Evolutionary conservation across 129 eudicot genomes (phyloP).

Genomic region (Saussurea involucrata): DNA sequence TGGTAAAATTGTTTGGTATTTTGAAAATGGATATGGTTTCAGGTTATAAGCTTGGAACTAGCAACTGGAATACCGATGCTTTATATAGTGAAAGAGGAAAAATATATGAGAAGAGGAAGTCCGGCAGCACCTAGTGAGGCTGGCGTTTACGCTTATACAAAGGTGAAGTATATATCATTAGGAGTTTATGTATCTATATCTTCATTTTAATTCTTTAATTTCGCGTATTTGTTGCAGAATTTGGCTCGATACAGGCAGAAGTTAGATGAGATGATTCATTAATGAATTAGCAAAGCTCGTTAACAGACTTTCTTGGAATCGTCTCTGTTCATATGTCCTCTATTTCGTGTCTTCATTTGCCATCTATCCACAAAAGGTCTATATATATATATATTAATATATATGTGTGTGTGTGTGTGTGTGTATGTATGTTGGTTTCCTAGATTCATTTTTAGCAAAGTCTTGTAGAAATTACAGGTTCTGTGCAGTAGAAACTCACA

Average conservation of each 20-base stretch:
- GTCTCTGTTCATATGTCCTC: neutral
- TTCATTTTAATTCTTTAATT: neutral
- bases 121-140: conserved; percentile 93
- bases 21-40: neutral
- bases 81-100: conserved; percentile 85
- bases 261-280: conserved; percentile 75
- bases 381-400: neutral
- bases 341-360: neutral
- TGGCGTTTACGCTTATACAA: conserved; percentile 91
- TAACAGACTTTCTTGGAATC: conserved; percentile 2
- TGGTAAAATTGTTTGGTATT: neutral
- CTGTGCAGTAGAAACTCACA: conserved; percentile 18
- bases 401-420: no score
- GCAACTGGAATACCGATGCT: conserved; percentile 98
- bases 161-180: conserved; percentile 38
- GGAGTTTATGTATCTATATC: no score
- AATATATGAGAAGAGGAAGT: conserved; percentile 89
- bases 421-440: conserved; percentile 2
- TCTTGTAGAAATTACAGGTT: conserved; percentile 17
- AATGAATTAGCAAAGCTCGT: conserved; percentile 6
- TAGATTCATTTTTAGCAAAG: neutral
- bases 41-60: conserved; percentile 96
- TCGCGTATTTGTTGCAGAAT: conserved; percentile 42
- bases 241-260: conserved; percentile 91
- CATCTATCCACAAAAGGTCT: neutral